phyloP scores from a whole-genome alignment of 768 basidiomycete genomes.

The Termitomyces sp. region DNA sequence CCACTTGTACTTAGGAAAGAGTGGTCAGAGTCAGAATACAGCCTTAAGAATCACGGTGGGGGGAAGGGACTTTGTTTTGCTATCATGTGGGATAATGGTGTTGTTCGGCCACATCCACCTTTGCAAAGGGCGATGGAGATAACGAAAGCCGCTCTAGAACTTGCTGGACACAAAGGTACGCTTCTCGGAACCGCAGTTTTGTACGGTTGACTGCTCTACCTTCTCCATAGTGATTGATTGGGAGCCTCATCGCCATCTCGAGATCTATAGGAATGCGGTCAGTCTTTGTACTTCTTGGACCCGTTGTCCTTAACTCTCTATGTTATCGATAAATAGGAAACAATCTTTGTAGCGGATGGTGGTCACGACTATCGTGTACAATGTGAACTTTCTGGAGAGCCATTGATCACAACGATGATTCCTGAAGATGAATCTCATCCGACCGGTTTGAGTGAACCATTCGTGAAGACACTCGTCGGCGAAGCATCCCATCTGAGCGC shows the following conservation, averaged over 20 bases:
- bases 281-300: background rate
- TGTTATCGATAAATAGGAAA: constrained; percentile 26
- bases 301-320: constrained; percentile 1
- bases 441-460: constrained; percentile 30
- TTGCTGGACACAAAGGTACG: constrained; percentile 44
- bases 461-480: constrained; percentile 40
- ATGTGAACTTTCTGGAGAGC: constrained; percentile 47
- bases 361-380: constrained; percentile 40
- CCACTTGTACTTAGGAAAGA: constrained; percentile 42
- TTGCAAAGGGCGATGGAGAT: constrained; percentile 44
- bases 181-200: too few species aligned
- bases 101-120: constrained; percentile 46
- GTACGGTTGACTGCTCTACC: background rate
- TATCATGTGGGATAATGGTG: constrained; percentile 44
- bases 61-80: constrained; percentile 41
- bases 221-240: constrained; percentile 54
- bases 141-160: constrained; percentile 36
- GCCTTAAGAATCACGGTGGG: constrained; percentile 38
- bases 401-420: constrained; percentile 49
- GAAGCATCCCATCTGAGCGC: constrained; percentile 30
- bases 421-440: constrained; percentile 22
- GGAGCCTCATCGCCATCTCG: constrained; percentile 47
- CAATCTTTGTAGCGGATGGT: constrained; percentile 45
- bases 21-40: constrained; percentile 41
- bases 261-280: constrained; percentile 40